Evolutionary conservation across 768 basidiomycete species (phyloP), one percentile per base, ranked within the genome.

Genomic region (Strobilomyces echinocephalus): DNA sequence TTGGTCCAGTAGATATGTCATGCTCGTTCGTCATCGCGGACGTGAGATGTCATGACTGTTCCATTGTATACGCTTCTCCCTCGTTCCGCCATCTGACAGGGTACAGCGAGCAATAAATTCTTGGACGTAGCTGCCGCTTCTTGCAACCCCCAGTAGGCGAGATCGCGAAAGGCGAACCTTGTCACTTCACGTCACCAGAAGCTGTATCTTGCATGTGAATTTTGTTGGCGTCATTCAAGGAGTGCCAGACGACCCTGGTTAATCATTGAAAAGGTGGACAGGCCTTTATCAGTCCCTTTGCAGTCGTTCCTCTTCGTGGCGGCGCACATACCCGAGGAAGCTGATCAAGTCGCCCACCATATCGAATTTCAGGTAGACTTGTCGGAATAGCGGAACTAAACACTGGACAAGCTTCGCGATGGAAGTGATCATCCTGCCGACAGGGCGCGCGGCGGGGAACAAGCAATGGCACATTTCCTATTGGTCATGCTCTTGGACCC

Each of bases 361-460:
- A 86, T 99, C 47, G 97, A 97, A 1, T 98, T 99, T 76, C 94
- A 99, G 71, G 88, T 97, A 51, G 92, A 97, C 70, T 75, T 99
- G 46, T 84, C 84, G 16, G 83, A 87, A 62, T 92, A 95, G 72
- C 93, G 92, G 3, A 83, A 83, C 59, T 82, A 82, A 2, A 94
- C 97, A 55, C 72, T 94, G 49, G 80, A 87, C 59, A 90, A 85
- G 66, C 77, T 94, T 49, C 72, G 79, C 18, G 84, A 90, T 60
- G 94, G 94, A 16, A 82, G 79, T 33, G 92, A 92, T 38, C 38
- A 60, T 69, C 71, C 83, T 52, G 79, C 83, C 64, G 83, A 86
- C 67, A 70, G 68, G 26, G 31, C 60, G 8, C 66, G n/a, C n/a
- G n/a, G n/a, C n/a, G 57, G 62, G 34, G 49, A 26, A 18, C 35